Base-by-base conservation (phyloP, 208 protist genomes). In the Leptomonas pyrrhocoris region DNA sequence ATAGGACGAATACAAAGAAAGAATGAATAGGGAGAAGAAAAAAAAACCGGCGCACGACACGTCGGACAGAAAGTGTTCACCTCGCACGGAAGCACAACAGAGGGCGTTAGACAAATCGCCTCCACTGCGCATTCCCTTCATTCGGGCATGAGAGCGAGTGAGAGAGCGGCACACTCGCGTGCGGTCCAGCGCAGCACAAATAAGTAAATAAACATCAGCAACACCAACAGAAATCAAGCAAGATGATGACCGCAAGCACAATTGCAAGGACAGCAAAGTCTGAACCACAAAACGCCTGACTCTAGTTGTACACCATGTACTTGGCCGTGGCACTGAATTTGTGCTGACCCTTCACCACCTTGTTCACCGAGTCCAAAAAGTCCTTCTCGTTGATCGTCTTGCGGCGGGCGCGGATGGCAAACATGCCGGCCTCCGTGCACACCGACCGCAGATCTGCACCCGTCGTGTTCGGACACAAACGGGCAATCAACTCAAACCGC, bases 351-450 rank as follows among this genome's bases (percentile, higher is more conserved):
- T 99, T 99, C 79, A 99, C 98, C 45, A 99, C 99, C 91, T 99
- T 99, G 74, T 99, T 99, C 36, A 99, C 98, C 5, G 99, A 96
- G 45, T 99, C 98, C 2, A 99, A 73, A 74, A 99, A 99, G 86
- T 99, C 99, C 84, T 99, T 99, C 85, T 99, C 99, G 28, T 94
- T 99, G 50, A 99, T 98, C 7, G 97, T 95, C 90, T 99, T 99
- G 74, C 98, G 89, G 21, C 98, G 86, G 4, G 97, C 98, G 38
- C 99, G 91, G 60, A 99, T 99, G 34, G 99, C 99, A 79, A 99
- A 99, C 99, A 99, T 99, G 40, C 99, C 99, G 2, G 99, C 99
- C 90, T 99, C 99, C 19, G 99, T 99, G 85, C 99, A 99, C 15
- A 99, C 98, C 0, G 90, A 97, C 31, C 96, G 83, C 59, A 99